Base-by-base conservation (phyloP, 768 basidiomycete genomes). In the Russula ochroleuca region DNA sequence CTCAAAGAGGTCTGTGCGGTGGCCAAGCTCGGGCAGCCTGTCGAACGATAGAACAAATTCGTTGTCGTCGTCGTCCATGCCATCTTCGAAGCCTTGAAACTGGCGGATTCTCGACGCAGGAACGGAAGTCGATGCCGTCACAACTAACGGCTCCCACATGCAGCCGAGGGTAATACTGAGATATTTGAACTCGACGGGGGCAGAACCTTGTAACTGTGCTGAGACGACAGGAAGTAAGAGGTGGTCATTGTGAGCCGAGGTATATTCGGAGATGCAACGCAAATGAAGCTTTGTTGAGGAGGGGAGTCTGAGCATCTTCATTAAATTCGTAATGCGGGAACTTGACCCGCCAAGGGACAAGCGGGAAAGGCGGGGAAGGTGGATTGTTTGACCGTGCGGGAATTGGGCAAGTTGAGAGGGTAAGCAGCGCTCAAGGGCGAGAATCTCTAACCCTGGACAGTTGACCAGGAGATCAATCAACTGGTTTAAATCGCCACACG, bases 281-380 rank as follows among this genome's bases (percentile, higher is more conserved):
- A 58, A 7, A 35, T 43, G 49, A 33, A 58, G 49, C 15, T 3
- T 52, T 23, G 57, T n/a, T 8, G 50, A 58, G 23, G 56, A 40
- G 38, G 62, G 57, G 6, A 63, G 25, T 21, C 28, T 38, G 9
- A 63, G 31, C 56, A 37, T 15, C 31, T 51, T 47, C 19, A 63
- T 45, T 33, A 63, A 41, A 33, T 57, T 40, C 17, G 33, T 17
- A 33, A 63, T 38, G n/a, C 62, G 48, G 10, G 55, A 41, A 41
- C 15, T 63, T 19, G 49, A 56, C 7, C 62, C 62, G 3, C 11
- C 21, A n/a, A 63, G 54, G 28, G 21, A 28, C 19, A 63, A 47
- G 13, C 33, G 21, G 10, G 54, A 43, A 57, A 63, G 62, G 2
- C 31, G 38, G 11, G 62, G 62, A 57, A 63, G 62, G 40, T 33